Conservation (phyloP, 2,329 filamentous ascomycete genomes). For the Aspergillus aculeatus region DNA sequence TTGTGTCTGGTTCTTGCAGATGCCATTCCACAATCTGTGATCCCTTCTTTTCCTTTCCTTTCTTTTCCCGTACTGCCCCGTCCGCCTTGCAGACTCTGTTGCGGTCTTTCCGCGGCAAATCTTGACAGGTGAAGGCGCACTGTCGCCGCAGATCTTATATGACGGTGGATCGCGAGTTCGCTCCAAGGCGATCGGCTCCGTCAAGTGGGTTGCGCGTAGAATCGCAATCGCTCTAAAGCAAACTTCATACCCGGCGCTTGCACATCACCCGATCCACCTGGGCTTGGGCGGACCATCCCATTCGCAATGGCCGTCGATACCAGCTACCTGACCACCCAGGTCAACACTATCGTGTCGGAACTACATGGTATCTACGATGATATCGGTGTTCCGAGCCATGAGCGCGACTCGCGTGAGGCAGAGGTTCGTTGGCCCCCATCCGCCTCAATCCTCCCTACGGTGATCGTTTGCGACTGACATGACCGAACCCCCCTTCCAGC, state of each 20-base stretch:
- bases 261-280: constrained; percentile 5
- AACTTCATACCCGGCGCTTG: not conserved
- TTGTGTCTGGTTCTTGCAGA: constrained; percentile 18
- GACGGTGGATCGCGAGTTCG: constrained; percentile 4
- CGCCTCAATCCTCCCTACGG: not conserved
- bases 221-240: constrained; percentile 1
- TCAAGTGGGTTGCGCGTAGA: not conserved
- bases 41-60: constrained; percentile 18
- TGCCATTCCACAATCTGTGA: constrained; percentile 16
- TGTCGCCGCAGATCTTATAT: constrained; percentile 8
- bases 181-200: not conserved
- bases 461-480: constrained; percentile 17
- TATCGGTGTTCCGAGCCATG: constrained; percentile 91
- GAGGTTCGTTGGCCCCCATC: constrained; percentile 61
- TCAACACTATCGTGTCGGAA: constrained; percentile 89
- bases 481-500: constrained; percentile 49
- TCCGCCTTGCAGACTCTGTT: not conserved
- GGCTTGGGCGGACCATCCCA: constrained; percentile 9
- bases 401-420: constrained; percentile 83
- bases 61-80: constrained; percentile 12
- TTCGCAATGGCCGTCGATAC: constrained; percentile 69
- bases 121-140: constrained; percentile 6
- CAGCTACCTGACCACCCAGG: constrained; percentile 89
- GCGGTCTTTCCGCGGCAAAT: not conserved
- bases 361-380: constrained; percentile 95